Evolutionary conservation across 805 yeast species (phyloP), one percentile per base, ranked within the genome.

Genomic region (Candida pini): DNA sequence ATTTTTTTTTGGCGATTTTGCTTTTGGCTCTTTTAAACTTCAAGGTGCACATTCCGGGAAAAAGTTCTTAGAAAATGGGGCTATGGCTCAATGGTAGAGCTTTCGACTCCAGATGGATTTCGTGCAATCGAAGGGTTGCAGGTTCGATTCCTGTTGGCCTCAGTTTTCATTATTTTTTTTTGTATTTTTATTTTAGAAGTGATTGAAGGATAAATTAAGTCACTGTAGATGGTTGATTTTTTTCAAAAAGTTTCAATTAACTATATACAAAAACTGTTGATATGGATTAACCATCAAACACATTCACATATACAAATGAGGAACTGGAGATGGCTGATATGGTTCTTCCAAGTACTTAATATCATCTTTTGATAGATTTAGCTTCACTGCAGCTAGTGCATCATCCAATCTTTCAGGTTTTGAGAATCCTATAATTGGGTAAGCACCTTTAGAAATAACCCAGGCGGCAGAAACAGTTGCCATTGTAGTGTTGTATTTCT

Each of bases 121-220:
- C 45, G 54, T 65, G 73, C 63, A 60, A 76, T 76, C 85, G 78
- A 76, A 77, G 76, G 85, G 85, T 73, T 78, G 85, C 84, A 78
- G 83, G 85, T 78, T 78, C 85, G 73, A 78, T 76, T 78, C 85
- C 83, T 78, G 85, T 77, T 81, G 80, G 81, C 76, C 78, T 75
- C 81, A 75, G 10, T 22, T 22, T 12, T 12, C 13, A 22, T 5
- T 5, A 12, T 22, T 22, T 22, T 22, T 22, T 22, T 5, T 22
- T 22, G 13, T 7, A 4, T 20, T 8, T 8, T 20, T 20, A 8
- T 20, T 10, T 20, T 20, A 10, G 23, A n/a, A n/a, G n/a, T n/a
- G n/a, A n/a, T n/a, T n/a, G n/a, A n/a, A n/a, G n/a, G n/a, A n/a
- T n/a, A n/a, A n/a, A n/a, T n/a, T n/a, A n/a, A n/a, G n/a, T n/a